These are phyloP conservation scores for Pholiota conissans DNA, from an alignment of 768 basidiomycete genomes.

Conservation along the genomic window DNA sequence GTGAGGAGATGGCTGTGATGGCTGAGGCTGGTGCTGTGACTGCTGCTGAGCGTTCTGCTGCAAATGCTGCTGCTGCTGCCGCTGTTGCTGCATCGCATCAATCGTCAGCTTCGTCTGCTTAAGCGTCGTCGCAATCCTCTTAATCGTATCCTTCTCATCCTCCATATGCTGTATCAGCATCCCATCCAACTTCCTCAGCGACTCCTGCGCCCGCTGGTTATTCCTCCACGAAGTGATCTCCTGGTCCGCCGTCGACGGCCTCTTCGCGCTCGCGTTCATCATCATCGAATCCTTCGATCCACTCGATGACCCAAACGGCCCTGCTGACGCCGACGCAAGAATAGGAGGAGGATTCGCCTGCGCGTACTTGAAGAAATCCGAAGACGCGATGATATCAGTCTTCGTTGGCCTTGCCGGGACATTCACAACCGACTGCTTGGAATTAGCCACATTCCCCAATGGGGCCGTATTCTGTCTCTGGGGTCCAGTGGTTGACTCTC, in stretches of 20 bases:
- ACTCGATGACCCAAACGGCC: too few relatives aligned
- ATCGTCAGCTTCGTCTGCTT: conserved; percentile 26
- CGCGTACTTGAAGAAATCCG: conserved; percentile 48
- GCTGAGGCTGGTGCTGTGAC: too few relatives aligned
- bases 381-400: conserved; percentile 40
- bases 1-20: conserved; percentile 6
- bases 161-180: conserved; percentile 83
- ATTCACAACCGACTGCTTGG: conserved; percentile 39
- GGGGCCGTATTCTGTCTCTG: conserved; percentile 40
- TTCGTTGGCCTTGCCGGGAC: conserved; percentile 40
- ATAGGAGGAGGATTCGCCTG: conserved; percentile 36
- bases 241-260: conserved; percentile 30
- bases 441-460: too few relatives aligned
- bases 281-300: conserved; percentile 15
- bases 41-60: too few relatives aligned
- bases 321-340: too few relatives aligned
- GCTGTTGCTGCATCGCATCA: too few relatives aligned
- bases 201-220: conserved; percentile 51
- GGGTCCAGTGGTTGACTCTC: too few relatives aligned
- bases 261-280: too few relatives aligned
- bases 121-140: conserved; percentile 62
- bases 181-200: conserved; percentile 69
- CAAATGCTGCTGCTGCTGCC: too few relatives aligned
- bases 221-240: conserved; percentile 31
- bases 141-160: conserved; percentile 77